Evolutionary conservation across 2,329 filamentous ascomycete genomes (phyloP), one percentile per base, ranked within the genome.

Genomic region (Clathrospora elynae): DNA sequence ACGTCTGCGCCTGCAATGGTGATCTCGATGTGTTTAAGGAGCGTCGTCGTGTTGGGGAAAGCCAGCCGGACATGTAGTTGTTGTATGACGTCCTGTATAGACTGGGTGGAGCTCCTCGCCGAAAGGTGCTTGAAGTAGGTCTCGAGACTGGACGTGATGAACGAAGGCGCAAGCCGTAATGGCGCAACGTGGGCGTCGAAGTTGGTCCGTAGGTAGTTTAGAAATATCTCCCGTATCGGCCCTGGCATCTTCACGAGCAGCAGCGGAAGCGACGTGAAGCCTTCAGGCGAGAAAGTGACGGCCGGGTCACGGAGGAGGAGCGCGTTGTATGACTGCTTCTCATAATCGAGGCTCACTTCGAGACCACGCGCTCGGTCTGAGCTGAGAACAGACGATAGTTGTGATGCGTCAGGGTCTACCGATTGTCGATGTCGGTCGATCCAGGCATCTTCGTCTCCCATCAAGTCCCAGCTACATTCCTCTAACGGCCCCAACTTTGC

Each of bases 101-200:
- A 45, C 37, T 67, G 61, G 2, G 59, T 63, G 3, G 66, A 66
- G 37, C 39, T 42, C 35, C 29, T 31, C 18, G 62, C 49, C 3
- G 78, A 73, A 10, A 91, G 72, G 42, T 80, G 74, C 10, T 80
- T 82, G 40, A 92, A 75, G 46, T 90, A 82, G 0, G 56, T 68
- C 46, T 77, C 75, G 11, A 79, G 62, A 2, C 66, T 64, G 0
- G 61, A 53, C n/a, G 73, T 73, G 20, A 80, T 64, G 45, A 78
- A 76, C 6, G 53, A 46, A 0, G 76, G 72, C 0, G 73, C 62
- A 3, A 80, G 68, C 4, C 63, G 66, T 16, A 80, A 50, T 4
- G 72, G 60, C 5, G 74, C 71, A 31, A 73, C 70, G 46, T 75
- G 75, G 3, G 75, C 70, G 49, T 81, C 78, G 55, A 81, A 81